Evolutionary conservation across 23 red algal genomes (phyloP), one percentile per base, ranked within the genome.

Genomic region (Gracilaria gracilis): DNA sequence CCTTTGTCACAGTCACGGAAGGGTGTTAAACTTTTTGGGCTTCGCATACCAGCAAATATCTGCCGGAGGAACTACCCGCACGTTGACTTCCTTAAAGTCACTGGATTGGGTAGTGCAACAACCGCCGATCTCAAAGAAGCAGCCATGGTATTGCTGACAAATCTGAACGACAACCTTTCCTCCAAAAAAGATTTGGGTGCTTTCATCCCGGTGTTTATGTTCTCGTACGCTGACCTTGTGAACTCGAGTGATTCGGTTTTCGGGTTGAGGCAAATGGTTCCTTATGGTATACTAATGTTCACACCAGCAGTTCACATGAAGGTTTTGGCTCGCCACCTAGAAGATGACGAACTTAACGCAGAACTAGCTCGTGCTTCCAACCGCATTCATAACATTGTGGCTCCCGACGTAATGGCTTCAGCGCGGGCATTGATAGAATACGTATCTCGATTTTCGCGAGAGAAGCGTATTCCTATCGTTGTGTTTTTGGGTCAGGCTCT

Each of bases 391-490:
- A 86, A 88, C 61, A 48, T 83, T 0, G 80, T 92, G 72, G 62
- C 80, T 23, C 89, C 89, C 29, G 92, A 94, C 36, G 83, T 88
- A 15, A 75, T 57, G 24, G 92, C 83, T 39, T 80, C 76, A 23
- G 92, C 84, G 15, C 82, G 92, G 13, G 75, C 77, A 48, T 42
- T 94, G 37, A 82, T 88, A 24, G 87, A 95, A 51, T 87, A 95
- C 65, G 88, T 95, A 27, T 90, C 84, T 57, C 66, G 82, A 34
- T 95, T 95, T 86, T 62, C 87, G 38, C 75, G 93, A 77, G 85
- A 90, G 29, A 95, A 91, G 51, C 75, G 81, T 13, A 95, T 95
- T 57, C 93, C 93, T 14, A 95, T 95, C 31, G 93, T 95, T 82
- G 81, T 91, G 32, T 95, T 91, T 59, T 80, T 95, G 19, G 93